phyloP scores from a whole-genome alignment of 345 rosid species.

The Eucalyptus leucophloia region DNA sequence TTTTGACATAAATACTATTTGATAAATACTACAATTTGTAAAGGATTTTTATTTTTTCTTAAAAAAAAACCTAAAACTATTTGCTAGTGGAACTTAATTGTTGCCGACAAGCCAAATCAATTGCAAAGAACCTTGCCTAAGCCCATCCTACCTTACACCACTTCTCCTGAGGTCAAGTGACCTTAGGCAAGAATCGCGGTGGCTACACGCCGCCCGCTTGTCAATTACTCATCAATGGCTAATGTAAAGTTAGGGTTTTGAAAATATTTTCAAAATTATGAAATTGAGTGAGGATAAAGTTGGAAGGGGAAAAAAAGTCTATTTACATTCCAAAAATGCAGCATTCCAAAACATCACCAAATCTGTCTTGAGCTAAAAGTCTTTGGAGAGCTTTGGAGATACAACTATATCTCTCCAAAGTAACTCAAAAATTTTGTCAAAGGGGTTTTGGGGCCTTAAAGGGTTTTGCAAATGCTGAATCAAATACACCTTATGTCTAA shows the following conservation, averaged over 20 bases:
- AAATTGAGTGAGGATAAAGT: not conserved
- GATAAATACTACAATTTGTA: no score
- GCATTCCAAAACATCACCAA: not conserved
- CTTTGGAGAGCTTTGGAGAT: not conserved
- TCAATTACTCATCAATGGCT: not conserved
- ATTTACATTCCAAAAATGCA: no score
- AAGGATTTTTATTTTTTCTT: no score
- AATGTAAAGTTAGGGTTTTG: not conserved
- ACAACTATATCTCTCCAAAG: not conserved
- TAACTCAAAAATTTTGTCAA: not conserved
- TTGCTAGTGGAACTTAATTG: no score
- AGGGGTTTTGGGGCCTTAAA: not conserved
- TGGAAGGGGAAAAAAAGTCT: no score
- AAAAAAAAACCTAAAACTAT: no score
- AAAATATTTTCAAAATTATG: not conserved
- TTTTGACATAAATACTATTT: no score
- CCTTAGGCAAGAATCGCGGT: not conserved
- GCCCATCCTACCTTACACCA: no score
- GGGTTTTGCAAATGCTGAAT: not conserved
- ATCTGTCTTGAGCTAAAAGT: no score
- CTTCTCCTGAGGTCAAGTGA: no score
- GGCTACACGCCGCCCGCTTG: not conserved
- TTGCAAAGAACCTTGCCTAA: no score
- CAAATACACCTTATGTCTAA: not conserved
- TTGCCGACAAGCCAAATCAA: no score